Base-by-base conservation (phyloP, 2,329 filamentous ascomycete species). In the Aspergillus ochraceus region DNA sequence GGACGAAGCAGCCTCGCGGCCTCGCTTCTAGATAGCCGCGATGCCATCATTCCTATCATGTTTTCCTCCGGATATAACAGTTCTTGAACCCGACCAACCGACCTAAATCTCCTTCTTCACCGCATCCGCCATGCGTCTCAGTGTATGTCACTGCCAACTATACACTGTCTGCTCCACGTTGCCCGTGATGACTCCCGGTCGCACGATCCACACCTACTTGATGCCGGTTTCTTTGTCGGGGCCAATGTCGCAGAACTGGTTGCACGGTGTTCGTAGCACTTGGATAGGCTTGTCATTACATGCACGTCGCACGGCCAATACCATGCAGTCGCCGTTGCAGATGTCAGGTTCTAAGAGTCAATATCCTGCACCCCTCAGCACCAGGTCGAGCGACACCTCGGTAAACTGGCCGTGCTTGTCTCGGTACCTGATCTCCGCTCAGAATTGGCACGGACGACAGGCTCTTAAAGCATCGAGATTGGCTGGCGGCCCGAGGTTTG, bases 331-430 rank as follows among this genome's bases (percentile, higher is more conserved):
- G 64, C 92, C 92, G 67, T 91, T 91, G 29, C 71, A 71, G 42
- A 75, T 70, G 61, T 84, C 77, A 0, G 90, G 90, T 92, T 92
- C 73, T 92, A 92, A 6, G 79, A 81, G 1, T 90, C 88, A 55
- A 92, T 85, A 49, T 89, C 84, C 74, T 92, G 80, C 1, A 90
- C 90, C 2, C 2, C 88, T 91, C 73, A 89, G 86, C 24, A 90
- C 78, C 12, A 82, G 81, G 66, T 90, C 88, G 67, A 91, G 88
- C 12, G 62, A 59, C n/a, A 77, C 70, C 0, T 81, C 82, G 77
- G 70, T 12, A 91, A 75, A 26, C 82, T 80, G 0, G 80, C 79
- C 0, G 71, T 69, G 6, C 81, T 77, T 1, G 82, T 83, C 22
- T 73, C 74, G 0, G 73, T 66, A 64, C 86, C 86, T 0, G 81